These are phyloP conservation scores for Aspergillus unguis DNA, from an alignment of 2,329 filamentous ascomycete species.

Conservation along the genomic window DNA sequence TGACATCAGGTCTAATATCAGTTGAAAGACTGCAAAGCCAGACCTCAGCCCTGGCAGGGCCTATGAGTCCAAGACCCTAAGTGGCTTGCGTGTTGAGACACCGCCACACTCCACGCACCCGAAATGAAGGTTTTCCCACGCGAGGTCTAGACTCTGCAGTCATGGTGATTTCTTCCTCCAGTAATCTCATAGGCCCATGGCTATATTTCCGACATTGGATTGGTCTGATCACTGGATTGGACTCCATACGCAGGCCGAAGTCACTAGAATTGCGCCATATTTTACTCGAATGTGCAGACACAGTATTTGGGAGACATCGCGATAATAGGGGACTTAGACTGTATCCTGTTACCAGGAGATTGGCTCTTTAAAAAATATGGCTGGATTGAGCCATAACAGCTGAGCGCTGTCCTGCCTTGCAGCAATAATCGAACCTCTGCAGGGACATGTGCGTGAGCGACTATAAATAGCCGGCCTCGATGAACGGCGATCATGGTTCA, in stretches of 20 bases:
- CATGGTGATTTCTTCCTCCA: neutral
- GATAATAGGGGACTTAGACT: too few species aligned
- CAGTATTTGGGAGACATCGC: too few species aligned
- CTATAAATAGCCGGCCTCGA: neutral
- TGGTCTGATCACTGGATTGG: neutral
- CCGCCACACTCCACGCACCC: neutral
- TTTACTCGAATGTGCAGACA: too few species aligned
- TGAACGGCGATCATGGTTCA: neutral
- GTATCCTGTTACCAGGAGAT: too few species aligned
- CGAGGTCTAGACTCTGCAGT: neutral
- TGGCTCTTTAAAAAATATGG: too few species aligned
- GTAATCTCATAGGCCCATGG: neutral
- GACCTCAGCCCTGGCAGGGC: too few species aligned
- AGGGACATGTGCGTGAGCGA: neutral
- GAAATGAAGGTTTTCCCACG: neutral
- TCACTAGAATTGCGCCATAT: neutral
- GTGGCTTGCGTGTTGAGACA: neutral
- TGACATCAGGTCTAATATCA: too few species aligned
- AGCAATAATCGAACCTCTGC: neutral
- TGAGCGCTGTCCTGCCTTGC: too few species aligned
- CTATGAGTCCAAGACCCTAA: neutral
- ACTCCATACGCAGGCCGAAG: neutral
- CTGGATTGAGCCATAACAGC: too few species aligned
- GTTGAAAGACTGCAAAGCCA: too few species aligned
- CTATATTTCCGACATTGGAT: neutral